Evolutionary conservation across 2,329 filamentous ascomycete genomes (phyloP).

Genomic region (Colletotrichum tropicale): DNA sequence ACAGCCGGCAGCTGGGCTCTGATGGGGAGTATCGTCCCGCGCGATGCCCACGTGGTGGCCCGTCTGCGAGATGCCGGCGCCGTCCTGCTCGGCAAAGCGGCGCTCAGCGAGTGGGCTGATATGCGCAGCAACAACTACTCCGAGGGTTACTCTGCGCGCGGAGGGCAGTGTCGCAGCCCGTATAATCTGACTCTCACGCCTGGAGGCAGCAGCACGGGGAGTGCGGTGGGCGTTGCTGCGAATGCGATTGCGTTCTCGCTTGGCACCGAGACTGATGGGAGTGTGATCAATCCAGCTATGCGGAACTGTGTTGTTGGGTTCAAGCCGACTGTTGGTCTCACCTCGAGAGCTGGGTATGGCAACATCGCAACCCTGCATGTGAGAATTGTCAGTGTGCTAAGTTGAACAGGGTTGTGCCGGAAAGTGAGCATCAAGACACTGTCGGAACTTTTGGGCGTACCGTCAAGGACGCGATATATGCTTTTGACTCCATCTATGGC

Average conservation of each 20-base stretch:
- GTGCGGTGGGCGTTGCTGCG: constrained; percentile 66
- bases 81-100: constrained; percentile 73
- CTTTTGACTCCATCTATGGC: constrained; percentile 72
- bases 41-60: constrained; percentile 69
- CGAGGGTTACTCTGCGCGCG: constrained; percentile 69
- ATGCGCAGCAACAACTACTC: constrained; percentile 72
- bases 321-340: constrained; percentile 78
- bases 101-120: constrained; percentile 75
- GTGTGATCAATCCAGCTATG: constrained; percentile 74
- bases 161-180: constrained; percentile 67
- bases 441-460: constrained; percentile 72
- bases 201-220: constrained; percentile 72
- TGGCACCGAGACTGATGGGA: constrained; percentile 78
- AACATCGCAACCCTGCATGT: accelerated
- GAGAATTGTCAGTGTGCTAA: background rate
- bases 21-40: constrained; percentile 67
- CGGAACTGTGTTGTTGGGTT: constrained; percentile 73
- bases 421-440: constrained; percentile 70
- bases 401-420: constrained; percentile 59
- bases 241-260: constrained; percentile 69
- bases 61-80: constrained; percentile 69
- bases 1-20: constrained; percentile 74
- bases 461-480: constrained; percentile 70
- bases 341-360: constrained; percentile 57
- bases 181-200: constrained; percentile 74